A percentile compares a stretch with the other conserved stretches of the same genome.
Evolutionary conservation across 768 basidiomycete species (phyloP).

Genomic region (Cyathus striatus): DNA sequence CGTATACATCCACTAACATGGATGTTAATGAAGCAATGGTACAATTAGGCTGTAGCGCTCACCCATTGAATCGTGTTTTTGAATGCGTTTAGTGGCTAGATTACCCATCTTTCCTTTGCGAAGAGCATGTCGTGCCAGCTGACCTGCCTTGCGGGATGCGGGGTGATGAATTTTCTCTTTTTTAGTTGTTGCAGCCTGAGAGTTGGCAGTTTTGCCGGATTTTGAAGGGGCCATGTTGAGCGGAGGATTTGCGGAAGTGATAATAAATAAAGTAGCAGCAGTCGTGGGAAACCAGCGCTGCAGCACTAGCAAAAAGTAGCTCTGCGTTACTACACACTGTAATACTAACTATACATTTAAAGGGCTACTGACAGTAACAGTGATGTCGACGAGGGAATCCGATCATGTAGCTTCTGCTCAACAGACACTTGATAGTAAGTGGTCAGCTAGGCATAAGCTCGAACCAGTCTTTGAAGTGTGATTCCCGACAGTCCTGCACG

Average conservation of each 20-base stretch:
- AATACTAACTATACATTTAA: too few relatives aligned
- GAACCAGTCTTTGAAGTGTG: too few relatives aligned
- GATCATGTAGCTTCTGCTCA: conserved; percentile 61
- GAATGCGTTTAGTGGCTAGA: conserved; percentile 46
- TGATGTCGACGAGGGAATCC: conserved; percentile 50
- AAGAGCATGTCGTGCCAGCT: conserved; percentile 60
- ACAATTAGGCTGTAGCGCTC: conserved; percentile 8
- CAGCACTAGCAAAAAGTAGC: too few relatives aligned
- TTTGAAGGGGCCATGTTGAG: conserved; percentile 32
- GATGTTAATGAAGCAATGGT: conserved; percentile 2
- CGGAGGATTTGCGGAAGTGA: too few relatives aligned
- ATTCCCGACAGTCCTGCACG: conserved; percentile 74
- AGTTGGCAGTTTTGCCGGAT: conserved; percentile 23
- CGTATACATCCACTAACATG: conserved; percentile 57
- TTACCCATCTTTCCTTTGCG: conserved; percentile 65
- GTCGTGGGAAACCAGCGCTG: too few relatives aligned
- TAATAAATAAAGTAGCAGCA: too few relatives aligned
- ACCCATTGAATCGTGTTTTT: conserved; percentile 57
- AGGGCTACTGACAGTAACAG: too few relatives aligned
- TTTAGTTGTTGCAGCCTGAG: conserved; percentile 32
- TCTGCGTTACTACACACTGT: too few relatives aligned
- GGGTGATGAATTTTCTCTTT: conserved; percentile 84
- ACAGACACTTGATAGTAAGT: conserved; percentile 68
- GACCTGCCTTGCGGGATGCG: conserved; percentile 76
- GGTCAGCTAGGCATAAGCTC: too few relatives aligned